Conservation (phyloP, 331 rosid species). For the Quercus phellos region DNA sequence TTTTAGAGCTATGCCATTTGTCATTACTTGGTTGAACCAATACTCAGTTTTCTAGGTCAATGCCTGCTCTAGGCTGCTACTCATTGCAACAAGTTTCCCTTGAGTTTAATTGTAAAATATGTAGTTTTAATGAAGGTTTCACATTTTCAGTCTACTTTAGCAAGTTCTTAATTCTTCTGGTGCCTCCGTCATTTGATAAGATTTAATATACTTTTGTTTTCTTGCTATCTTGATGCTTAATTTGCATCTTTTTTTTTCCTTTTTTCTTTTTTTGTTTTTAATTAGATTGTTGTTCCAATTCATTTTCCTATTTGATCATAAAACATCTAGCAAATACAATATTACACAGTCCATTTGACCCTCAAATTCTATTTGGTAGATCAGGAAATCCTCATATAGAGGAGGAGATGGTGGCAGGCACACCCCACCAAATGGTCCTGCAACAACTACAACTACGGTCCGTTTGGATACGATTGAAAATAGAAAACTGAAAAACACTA, state of each 20-base stretch:
- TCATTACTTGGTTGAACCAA: conserved; percentile 8
- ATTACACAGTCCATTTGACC: no score
- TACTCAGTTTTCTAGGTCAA: conserved; percentile 13
- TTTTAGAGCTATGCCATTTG: background rate
- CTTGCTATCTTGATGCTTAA: no score
- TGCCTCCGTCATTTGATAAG: background rate
- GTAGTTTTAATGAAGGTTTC: background rate
- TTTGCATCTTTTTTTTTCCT: no score
- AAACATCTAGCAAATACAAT: background rate
- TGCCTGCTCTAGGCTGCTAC: background rate
- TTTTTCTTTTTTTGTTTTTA: background rate
- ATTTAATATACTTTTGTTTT: background rate
- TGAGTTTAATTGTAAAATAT: background rate
- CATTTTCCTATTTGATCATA: conserved; percentile 2
- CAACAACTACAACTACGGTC: no score
- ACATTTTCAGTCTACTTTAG: background rate
- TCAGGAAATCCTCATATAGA: no score
- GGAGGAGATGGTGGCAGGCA: no score
- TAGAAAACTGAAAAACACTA: no score
- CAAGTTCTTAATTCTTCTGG: background rate
- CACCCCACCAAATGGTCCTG: no score
- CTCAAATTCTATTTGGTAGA: no score
- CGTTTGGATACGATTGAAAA: no score
- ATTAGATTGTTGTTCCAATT: conserved; percentile 8
- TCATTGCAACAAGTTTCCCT: no score